Conservation (phyloP, 2,329 filamentous ascomycete species). For the Aspergillus amoenus region DNA sequence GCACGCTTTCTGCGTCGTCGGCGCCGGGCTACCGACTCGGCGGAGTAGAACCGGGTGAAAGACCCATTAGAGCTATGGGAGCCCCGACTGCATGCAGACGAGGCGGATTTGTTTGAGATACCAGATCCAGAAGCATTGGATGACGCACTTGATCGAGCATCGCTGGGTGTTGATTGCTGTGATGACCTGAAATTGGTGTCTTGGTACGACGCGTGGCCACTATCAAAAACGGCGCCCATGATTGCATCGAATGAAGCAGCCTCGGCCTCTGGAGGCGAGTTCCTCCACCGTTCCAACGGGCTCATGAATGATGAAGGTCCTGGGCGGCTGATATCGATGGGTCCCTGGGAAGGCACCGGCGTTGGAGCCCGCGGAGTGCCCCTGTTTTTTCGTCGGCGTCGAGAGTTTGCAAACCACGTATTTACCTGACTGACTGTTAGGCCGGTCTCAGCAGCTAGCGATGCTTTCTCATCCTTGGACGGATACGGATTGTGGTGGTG, state of each 20-base stretch:
- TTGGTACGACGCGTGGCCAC: not conserved
- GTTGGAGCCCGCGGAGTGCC: no score
- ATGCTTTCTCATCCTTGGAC: no score
- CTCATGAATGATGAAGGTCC: constrained; percentile 36
- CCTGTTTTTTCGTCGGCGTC: no score
- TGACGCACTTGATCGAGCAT: constrained; percentile 6
- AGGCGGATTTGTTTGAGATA: constrained; percentile 16
- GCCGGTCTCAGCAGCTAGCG: no score
- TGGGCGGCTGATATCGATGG: not conserved
- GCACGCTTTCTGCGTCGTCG: constrained; percentile 40
- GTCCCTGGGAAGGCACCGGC: no score
- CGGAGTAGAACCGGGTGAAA: constrained; percentile 48
- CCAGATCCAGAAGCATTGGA: constrained; percentile 13
- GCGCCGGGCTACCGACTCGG: constrained; percentile 44
- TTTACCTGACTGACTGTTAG: no score
- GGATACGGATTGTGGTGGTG: no score
- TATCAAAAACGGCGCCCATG: constrained; percentile 50
- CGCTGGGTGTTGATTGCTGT: not conserved
- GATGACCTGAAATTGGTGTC: not conserved
- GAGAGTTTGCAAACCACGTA: no score
- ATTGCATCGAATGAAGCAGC: constrained; percentile 59
- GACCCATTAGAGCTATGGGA: constrained; percentile 25
- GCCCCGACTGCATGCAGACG: constrained; percentile 14
- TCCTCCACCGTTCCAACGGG: constrained; percentile 62
- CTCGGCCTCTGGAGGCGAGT: constrained; percentile 63